Evolutionary conservation across 164 flowering plant genomes (phyloP).

Genomic region (Paratinospora sagittata): DNA sequence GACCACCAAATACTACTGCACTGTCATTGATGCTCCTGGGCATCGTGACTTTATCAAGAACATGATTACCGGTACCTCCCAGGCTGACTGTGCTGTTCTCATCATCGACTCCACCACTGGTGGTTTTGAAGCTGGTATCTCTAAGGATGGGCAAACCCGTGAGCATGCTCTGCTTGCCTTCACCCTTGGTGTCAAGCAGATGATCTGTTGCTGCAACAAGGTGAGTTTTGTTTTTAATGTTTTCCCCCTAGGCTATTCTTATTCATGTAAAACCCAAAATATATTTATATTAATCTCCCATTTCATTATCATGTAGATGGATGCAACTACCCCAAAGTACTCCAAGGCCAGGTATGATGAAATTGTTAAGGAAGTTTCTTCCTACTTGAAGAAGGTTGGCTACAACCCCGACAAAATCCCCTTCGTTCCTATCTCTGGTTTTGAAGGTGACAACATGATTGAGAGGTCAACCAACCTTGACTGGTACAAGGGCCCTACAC

Average conservation of each 20-base stretch:
- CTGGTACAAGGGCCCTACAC: slow-evolving; percentile 12
- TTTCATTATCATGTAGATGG: neutral
- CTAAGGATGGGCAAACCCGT: slow-evolving; percentile 29
- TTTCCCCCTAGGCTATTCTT: neutral
- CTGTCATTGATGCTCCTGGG: slow-evolving; percentile 29
- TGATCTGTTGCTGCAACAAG: slow-evolving; percentile 29
- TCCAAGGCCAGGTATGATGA: slow-evolving; percentile 3
- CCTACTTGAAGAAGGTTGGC: slow-evolving; percentile 1
- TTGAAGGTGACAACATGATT: slow-evolving; percentile 1
- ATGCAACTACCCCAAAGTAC: slow-evolving; percentile 8
- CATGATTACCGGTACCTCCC: slow-evolving; percentile 28
- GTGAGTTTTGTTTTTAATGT: neutral
- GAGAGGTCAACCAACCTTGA: slow-evolving; percentile 11
- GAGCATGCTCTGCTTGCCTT: slow-evolving; percentile 28
- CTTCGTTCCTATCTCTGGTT: neutral
- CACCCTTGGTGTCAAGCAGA: slow-evolving; percentile 29
- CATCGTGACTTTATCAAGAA: slow-evolving; percentile 23
- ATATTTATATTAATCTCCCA: neutral
- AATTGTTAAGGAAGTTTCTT: neutral
- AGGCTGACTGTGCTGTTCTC: slow-evolving; percentile 27
- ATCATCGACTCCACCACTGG: slow-evolving; percentile 29
- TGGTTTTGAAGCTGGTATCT: slow-evolving; percentile 25
- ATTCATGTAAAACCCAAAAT: neutral
- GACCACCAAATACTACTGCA: slow-evolving; percentile 29
- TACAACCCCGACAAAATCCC: neutral